Base-by-base conservation (phyloP, 768 basidiomycete species). In the Suillus placidus region DNA sequence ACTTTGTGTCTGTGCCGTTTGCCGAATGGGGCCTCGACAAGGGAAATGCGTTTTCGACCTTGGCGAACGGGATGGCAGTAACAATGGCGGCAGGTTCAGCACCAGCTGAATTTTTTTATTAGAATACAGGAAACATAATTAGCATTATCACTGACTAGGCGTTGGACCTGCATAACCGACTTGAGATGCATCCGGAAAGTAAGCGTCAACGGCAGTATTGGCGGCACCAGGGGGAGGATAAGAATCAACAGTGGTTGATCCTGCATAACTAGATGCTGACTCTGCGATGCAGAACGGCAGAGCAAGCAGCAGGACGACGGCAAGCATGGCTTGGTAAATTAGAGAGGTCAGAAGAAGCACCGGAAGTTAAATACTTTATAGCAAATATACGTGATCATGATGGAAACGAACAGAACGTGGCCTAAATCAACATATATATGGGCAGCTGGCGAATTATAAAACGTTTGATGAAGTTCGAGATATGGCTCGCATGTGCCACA, bases 151-250 rank as follows among this genome's bases (percentile, higher is more conserved):
- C 79, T 63, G 69, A 84, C 84, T 85, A 0, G 83, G 81, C 4
- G 84, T 85, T 18, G 84, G 77, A 5, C 84, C 84, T 32, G 81
- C 64, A 66, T 80, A 81, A n/a, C 83, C 83, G 12, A 85, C 80
- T 51, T 81, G 72, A 14, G 74, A 72, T 14, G 71, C 79, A 66
- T 79, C 77, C 0, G 82, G 81, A 64, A 85, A 86, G 69, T 77
- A 74, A 20, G 77, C 61, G 56, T 74, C 73, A 61, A 75, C 51
- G 2, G 78, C 77, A 16, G 78, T 72, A 6, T 74, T 71, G 12
- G 82, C 79, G 34, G 75, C 79, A 52, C 73, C 73, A 10, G 78
- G 68, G 34, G 82, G 83, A 7, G 84, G 84, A 60, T 80, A 85
- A 10, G 76, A 68, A 42, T 79, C 80, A 2, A 79, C 78, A 9